A percentile compares a stretch with the other conserved stretches of the same genome.
Evolutionary conservation across 768 basidiomycete genomes (phyloP).

Genomic region (Lentinula detonsa): DNA sequence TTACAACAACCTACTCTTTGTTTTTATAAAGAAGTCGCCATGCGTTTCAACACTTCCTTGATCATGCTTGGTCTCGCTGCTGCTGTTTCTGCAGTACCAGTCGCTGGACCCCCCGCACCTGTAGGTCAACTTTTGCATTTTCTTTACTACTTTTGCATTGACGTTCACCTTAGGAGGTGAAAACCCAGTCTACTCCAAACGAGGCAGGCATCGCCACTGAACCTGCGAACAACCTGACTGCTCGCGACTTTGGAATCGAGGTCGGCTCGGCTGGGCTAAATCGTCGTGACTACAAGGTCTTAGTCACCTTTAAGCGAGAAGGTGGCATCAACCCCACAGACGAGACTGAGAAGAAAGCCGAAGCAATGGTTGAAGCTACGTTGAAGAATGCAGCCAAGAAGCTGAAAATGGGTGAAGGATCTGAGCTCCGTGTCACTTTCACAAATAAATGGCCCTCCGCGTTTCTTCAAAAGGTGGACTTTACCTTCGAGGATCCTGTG

Average conservation of each 20-base stretch:
- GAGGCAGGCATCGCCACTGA: background rate
- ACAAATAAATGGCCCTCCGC: background rate
- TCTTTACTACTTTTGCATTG: background rate
- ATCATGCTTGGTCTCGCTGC: background rate
- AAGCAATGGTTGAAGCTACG: background rate
- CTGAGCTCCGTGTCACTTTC: background rate
- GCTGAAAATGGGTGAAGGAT: background rate
- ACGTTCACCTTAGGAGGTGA: background rate
- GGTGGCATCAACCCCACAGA: background rate
- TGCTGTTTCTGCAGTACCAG: background rate
- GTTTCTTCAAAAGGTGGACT: background rate
- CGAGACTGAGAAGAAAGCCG: background rate
- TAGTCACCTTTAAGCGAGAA: background rate
- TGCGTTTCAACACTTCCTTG: slow-evolving; percentile 1
- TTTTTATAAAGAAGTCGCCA: background rate
- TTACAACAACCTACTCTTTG: background rate
- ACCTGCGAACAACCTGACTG: background rate
- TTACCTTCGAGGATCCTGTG: background rate
- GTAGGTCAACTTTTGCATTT: background rate
- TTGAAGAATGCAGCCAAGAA: background rate
- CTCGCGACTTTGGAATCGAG: background rate
- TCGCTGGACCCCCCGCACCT: background rate
- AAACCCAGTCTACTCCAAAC: too few relatives aligned
- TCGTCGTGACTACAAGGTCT: background rate
- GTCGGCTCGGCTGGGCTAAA: background rate